Conservation (phyloP, 345 rosid species). For the Brassica napus region Da-Ae NC_063444.1:51037501-51038000, state of each 20-base stretch:
- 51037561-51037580: slow-evolving; percentile 2
- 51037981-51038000: neutral
- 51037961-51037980: slow-evolving; percentile 13
- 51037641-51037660: neutral
- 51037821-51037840: slow-evolving; percentile 78
- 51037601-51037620: neutral
- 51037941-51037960: neutral
- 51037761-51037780: slow-evolving; percentile 94
- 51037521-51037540: slow-evolving; percentile 85
- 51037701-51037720: slow-evolving; percentile 97
- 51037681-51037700: slow-evolving; percentile 77
- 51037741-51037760: slow-evolving; percentile 86
- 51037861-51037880: slow-evolving; percentile 47
- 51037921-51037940: neutral
- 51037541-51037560: slow-evolving; percentile 47
- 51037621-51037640: neutral
- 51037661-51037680: no score
- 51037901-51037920: slow-evolving; percentile 4
- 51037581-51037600: neutral
- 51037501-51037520: slow-evolving; percentile 71
- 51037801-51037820: slow-evolving; percentile 88
- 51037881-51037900: slow-evolving; percentile 21
- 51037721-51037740: slow-evolving; percentile 80
- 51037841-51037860: slow-evolving; percentile 76
- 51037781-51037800: slow-evolving; percentile 80